A percentile compares a stretch with the other conserved stretches of the same genome.
Evolutionary conservation across 805 yeast species (phyloP).

Genomic region (Debaryomyces maramus): DNA sequence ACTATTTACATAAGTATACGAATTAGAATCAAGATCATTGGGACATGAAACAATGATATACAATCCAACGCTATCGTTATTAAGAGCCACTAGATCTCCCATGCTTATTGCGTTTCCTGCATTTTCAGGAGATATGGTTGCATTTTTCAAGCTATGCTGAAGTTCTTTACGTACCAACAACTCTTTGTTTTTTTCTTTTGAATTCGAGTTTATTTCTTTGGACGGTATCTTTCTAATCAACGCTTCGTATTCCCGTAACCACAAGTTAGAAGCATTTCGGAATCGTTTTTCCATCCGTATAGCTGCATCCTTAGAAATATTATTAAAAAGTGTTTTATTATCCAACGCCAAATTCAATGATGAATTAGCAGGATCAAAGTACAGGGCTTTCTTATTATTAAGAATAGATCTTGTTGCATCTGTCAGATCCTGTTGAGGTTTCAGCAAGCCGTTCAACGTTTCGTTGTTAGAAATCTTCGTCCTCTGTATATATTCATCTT

Average conservation of each 20-base stretch:
- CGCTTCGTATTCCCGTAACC: constrained; percentile 15
- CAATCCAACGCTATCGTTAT: constrained; percentile 44
- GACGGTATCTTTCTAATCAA: background rate
- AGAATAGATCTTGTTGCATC: constrained; percentile 6
- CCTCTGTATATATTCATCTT: background rate
- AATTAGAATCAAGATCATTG: constrained; percentile 44
- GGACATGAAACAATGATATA: constrained; percentile 61
- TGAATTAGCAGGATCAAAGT: constrained; percentile 24
- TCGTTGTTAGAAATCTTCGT: background rate
- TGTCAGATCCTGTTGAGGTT: background rate
- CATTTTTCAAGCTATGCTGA: constrained; percentile 10
- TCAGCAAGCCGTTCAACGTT: background rate
- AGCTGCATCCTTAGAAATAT: constrained; percentile 16
- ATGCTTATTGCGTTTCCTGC: constrained; percentile 31
- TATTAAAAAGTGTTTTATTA: constrained; percentile 18
- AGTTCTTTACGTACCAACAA: constrained; percentile 2
- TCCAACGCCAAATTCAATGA: constrained; percentile 18
- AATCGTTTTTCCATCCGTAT: constrained; percentile 22
- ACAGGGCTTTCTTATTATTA: constrained; percentile 5
- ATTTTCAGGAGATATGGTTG: constrained; percentile 16
- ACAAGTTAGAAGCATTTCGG: constrained; percentile 15
- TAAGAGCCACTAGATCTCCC: constrained; percentile 66
- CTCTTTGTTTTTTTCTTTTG: background rate
- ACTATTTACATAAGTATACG: constrained; percentile 56
- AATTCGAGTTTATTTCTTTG: background rate